A percentile compares a stretch with the other conserved stretches of the same genome.
phyloP scores from a whole-genome alignment of 2,329 filamentous ascomycete genomes.

The Coniella lustricola region DNA sequence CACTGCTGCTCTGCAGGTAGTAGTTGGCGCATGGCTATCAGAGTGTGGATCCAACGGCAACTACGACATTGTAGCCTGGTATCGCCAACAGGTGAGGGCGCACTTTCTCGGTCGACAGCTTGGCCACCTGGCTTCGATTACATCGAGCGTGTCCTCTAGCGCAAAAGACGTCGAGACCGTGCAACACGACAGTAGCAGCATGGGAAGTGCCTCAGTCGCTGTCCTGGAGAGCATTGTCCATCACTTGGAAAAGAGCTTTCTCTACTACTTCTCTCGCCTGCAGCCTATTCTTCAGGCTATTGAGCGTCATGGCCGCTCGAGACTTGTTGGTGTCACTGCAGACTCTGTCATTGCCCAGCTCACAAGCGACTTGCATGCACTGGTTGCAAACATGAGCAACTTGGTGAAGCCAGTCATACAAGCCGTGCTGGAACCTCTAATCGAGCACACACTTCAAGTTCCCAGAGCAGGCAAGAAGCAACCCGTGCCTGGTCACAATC shows the following conservation, averaged over 20 bases:
- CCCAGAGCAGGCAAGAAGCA: constrained; percentile 5
- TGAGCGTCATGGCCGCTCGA: constrained; percentile 21
- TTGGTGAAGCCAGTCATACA: constrained; percentile 48
- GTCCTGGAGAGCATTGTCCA: constrained; percentile 41
- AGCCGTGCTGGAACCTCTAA: constrained; percentile 46
- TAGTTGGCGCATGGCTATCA: constrained; percentile 40
- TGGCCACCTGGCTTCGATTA: constrained; percentile 44
- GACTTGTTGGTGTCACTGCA: constrained; percentile 29
- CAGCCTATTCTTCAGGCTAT: constrained; percentile 44
- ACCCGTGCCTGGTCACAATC: neutral
- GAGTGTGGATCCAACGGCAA: constrained; percentile 45
- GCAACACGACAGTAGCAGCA: constrained; percentile 23
- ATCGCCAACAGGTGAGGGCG: constrained; percentile 51
- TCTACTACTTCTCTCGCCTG: constrained; percentile 50
- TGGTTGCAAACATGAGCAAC: constrained; percentile 57
- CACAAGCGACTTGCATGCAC: constrained; percentile 53
- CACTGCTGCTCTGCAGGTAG: constrained; percentile 43
- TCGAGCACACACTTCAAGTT: constrained; percentile 41
- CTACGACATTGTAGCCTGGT: constrained; percentile 53
- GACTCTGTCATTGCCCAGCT: constrained; percentile 40
- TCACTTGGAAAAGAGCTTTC: constrained; percentile 52
- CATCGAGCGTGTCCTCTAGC: constrained; percentile 4
- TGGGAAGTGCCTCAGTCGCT: constrained; percentile 39
- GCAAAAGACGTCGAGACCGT: neutral
- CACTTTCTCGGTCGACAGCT: constrained; percentile 56